These are phyloP conservation scores for Phenoliferia sp. DNA, from an alignment of 1,284 basidiomycete species.

Conservation along the genomic window DNA sequence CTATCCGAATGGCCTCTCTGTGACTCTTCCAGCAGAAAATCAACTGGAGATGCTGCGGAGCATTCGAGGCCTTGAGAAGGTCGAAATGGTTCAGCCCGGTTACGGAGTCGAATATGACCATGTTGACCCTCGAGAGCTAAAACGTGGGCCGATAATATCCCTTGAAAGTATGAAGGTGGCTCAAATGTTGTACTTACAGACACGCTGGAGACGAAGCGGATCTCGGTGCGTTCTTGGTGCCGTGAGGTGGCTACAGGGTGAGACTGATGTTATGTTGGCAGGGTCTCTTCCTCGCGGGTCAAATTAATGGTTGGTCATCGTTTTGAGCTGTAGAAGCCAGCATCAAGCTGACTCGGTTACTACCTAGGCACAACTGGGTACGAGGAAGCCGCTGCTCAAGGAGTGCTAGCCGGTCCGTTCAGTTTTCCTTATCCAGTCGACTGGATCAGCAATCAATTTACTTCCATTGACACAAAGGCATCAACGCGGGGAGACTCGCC, in stretches of 20 bases:
- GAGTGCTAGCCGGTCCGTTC: slow-evolving; percentile 58
- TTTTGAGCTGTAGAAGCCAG: no score
- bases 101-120: slow-evolving; percentile 93
- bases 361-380: slow-evolving; percentile 78
- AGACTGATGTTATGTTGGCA: no score
- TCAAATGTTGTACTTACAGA: slow-evolving; percentile 45
- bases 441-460: not conserved
- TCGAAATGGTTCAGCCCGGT: slow-evolving; percentile 71
- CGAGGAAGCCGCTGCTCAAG: slow-evolving; percentile 86
- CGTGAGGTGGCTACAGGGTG: no score
- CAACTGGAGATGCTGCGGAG: slow-evolving; percentile 75
- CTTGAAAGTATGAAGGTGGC: no score
- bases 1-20: slow-evolving; percentile 84
- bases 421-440: not conserved
- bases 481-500: slow-evolving; percentile 74
- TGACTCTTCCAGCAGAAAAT: slow-evolving; percentile 74
- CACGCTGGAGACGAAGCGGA: slow-evolving; percentile 77
- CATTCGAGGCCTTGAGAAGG: slow-evolving; percentile 75
- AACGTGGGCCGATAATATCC: slow-evolving; percentile 51
- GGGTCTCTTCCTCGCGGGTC: slow-evolving; percentile 79
- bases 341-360: not conserved
- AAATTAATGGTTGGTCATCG: slow-evolving; percentile 62
- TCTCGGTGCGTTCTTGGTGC: slow-evolving; percentile 49
- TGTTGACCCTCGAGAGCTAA: slow-evolving; percentile 77
- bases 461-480: no score